These are phyloP conservation scores for Euphrasia confusa DNA, from an alignment of 257 asterid genomes.

Conservation along the genomic window DNA sequence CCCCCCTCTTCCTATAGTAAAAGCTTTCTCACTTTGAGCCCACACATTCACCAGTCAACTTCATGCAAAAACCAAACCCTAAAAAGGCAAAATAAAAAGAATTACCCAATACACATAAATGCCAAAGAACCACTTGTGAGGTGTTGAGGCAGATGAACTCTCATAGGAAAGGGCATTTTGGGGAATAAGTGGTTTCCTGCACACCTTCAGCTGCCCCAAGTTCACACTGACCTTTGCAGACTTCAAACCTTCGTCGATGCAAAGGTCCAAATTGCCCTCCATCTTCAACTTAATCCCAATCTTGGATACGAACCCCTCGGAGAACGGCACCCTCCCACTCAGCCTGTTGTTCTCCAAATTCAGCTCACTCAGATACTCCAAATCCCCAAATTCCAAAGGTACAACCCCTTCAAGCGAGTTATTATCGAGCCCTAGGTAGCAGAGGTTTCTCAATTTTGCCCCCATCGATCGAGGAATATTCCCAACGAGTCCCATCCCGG, in stretches of 20 bases:
- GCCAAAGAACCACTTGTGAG: constrained; percentile 22
- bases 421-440: constrained; percentile 68
- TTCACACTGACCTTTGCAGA: constrained; percentile 37
- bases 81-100: constrained; percentile 21
- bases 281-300: constrained; percentile 69
- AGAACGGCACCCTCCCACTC: constrained; percentile 75
- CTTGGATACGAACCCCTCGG: constrained; percentile 43
- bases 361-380: constrained; percentile 54
- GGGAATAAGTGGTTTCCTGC: constrained; percentile 35
- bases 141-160: constrained; percentile 22
- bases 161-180: constrained; percentile 41
- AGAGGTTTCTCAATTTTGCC: constrained; percentile 37
- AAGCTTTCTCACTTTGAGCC: background rate
- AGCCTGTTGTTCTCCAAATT: constrained; percentile 71
- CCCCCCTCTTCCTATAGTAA: background rate
- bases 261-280: constrained; percentile 78
- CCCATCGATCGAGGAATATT: constrained; percentile 67
- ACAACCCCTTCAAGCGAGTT: constrained; percentile 61
- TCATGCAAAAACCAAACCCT: background rate
- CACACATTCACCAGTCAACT: background rate
- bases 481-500: constrained; percentile 61
- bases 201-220: constrained; percentile 42
- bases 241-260: constrained; percentile 48
- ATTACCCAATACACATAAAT: constrained; percentile 27
- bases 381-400: constrained; percentile 59